Percentiles rank a stretch among this genome's conserved stretches.
Evolutionary conservation across 352 stramenopile genomes (phyloP).

Genomic region (Peronospora destructor): DNA sequence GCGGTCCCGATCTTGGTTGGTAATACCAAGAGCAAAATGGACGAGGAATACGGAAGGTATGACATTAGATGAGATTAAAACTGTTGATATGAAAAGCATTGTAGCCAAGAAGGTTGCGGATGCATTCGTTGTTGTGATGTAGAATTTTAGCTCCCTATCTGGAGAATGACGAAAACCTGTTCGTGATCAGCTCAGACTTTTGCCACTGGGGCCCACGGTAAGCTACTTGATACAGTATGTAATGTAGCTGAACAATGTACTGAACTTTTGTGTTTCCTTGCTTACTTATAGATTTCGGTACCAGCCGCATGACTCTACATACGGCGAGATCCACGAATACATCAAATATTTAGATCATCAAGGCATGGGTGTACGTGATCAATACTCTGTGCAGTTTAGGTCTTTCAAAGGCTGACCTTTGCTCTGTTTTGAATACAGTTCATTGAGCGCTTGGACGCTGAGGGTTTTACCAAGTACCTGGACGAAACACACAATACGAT

Average conservation of each 20-base stretch:
- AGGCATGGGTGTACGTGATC: slow-evolving; percentile 56
- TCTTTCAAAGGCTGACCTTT: background rate
- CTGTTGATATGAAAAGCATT: background rate
- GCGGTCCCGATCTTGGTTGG: slow-evolving; percentile 95
- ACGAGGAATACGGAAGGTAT: slow-evolving; percentile 84
- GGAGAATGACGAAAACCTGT: slow-evolving; percentile 88
- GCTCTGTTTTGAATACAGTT: slow-evolving; percentile 31
- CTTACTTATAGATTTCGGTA: slow-evolving; percentile 79
- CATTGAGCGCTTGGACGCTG: slow-evolving; percentile 88
- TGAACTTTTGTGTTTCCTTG: background rate
- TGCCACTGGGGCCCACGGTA: slow-evolving; percentile 92
- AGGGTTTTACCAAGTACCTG: slow-evolving; percentile 92
- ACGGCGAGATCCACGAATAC: slow-evolving; percentile 90
- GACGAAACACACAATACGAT: slow-evolving; percentile 95
- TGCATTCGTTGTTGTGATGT: slow-evolving; percentile 2
- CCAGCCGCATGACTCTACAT: slow-evolving; percentile 73
- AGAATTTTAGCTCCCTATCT: slow-evolving; percentile 90
- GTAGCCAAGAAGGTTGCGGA: background rate
- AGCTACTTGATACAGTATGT: background rate
- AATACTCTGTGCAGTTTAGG: background rate
- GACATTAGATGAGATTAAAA: background rate
- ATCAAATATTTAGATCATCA: slow-evolving; percentile 93
- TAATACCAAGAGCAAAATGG: slow-evolving; percentile 75
- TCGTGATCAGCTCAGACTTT: slow-evolving; percentile 96
- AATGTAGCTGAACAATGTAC: background rate